These are phyloP conservation scores for Geotrichum australiense DNA, from an alignment of 1,139 yeast species.

Conservation along the genomic window DNA sequence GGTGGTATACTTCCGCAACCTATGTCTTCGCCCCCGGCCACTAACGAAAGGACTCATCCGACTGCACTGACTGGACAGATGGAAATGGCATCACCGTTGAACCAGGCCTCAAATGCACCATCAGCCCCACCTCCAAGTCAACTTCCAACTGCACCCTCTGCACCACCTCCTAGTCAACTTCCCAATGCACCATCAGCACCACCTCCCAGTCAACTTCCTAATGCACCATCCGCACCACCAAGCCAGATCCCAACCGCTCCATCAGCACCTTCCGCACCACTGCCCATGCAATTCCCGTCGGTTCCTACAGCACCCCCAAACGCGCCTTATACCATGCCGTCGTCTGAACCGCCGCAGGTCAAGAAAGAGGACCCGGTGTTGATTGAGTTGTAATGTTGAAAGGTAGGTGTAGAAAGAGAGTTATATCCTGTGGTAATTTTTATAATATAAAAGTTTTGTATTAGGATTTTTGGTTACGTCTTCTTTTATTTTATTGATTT, in stretches of 20 bases:
- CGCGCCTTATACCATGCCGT: constrained; percentile 3
- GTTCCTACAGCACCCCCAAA: constrained; percentile 7
- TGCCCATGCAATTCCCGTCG: constrained; percentile 8
- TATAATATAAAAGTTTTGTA: too few relatives aligned
- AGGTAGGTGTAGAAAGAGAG: too few relatives aligned
- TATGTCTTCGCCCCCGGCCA: constrained; percentile 13
- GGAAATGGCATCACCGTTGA: not conserved
- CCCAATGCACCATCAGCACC: constrained; percentile 7
- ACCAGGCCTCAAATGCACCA: constrained; percentile 5
- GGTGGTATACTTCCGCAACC: too few relatives aligned
- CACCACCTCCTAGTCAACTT: constrained; percentile 8
- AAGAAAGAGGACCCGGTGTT: constrained; percentile 26
- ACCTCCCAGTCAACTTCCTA: not conserved
- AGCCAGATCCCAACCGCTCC: constrained; percentile 13
- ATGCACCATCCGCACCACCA: constrained; percentile 9
- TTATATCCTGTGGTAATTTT: too few relatives aligned
- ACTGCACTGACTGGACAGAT: constrained; percentile 5
- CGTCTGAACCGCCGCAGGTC: constrained; percentile 5
- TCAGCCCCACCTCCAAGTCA: constrained; percentile 5
- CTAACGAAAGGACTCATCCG: constrained; percentile 8
- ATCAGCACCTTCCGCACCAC: constrained; percentile 1
- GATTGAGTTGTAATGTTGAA: constrained; percentile 28
- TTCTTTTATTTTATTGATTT: too few relatives aligned
- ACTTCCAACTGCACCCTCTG: constrained; percentile 15
- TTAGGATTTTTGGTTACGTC: too few relatives aligned